These are phyloP conservation scores for Phytophthora syringae DNA, from an alignment of 352 stramenopile genomes.

Conservation along the genomic window DNA sequence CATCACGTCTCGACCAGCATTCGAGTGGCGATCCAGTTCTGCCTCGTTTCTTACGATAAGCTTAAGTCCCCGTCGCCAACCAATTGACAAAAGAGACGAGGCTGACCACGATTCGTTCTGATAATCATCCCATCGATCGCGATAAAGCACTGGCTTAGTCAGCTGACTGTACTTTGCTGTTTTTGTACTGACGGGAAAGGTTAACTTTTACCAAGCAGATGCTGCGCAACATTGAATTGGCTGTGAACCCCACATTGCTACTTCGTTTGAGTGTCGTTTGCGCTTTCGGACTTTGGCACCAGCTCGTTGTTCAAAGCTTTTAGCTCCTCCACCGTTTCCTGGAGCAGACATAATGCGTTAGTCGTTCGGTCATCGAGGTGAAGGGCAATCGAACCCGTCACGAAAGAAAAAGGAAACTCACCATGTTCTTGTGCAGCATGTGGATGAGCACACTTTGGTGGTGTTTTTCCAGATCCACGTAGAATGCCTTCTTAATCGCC, in stretches of 20 bases:
- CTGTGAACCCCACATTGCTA: neutral
- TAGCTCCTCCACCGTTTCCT: constrained; percentile 44
- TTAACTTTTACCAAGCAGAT: neutral
- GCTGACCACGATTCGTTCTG: constrained; percentile 16
- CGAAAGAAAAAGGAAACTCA: constrained; percentile 14
- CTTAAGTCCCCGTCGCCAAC: constrained; percentile 17
- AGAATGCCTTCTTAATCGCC: constrained; percentile 61
- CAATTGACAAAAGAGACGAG: constrained; percentile 35
- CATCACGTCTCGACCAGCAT: constrained; percentile 1
- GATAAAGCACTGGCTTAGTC: constrained; percentile 15
- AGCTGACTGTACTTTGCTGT: constrained; percentile 22
- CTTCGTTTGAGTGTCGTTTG: constrained; percentile 14
- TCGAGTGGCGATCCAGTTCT: constrained; percentile 11
- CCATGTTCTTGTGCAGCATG: constrained; percentile 64
- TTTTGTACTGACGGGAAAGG: constrained; percentile 11
- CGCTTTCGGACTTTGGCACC: constrained; percentile 20
- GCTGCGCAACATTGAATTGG: neutral
- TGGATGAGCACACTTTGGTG: constrained; percentile 48
- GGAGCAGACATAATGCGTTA: neutral
- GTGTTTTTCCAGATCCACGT: constrained; percentile 69
- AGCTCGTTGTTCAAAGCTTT: constrained; percentile 29
- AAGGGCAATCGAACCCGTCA: neutral
- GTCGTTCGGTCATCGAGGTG: neutral
- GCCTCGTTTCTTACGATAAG: constrained; percentile 13
- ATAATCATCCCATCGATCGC: constrained; percentile 29